A percentile compares a stretch with the other conserved stretches of the same genome.
These are phyloP conservation scores for Eucalyptus sp. DNA, from an alignment of 345 rosid species.

Conservation along the genomic window DNA sequence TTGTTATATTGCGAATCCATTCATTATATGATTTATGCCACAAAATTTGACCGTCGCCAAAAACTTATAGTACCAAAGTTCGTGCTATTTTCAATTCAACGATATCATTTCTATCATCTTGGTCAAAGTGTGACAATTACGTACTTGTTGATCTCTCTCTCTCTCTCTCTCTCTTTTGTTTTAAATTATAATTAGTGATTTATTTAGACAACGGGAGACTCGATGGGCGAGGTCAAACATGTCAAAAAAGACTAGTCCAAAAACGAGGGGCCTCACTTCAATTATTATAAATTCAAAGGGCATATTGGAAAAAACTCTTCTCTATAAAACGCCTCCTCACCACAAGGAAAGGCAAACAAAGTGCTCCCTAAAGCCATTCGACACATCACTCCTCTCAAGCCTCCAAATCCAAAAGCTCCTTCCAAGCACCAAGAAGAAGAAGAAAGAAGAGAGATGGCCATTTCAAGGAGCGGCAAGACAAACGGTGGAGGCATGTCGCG, in stretches of 20 bases:
- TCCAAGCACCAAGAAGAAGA: background rate
- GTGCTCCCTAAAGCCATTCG: background rate
- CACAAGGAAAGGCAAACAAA: background rate
- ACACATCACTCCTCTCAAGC: background rate
- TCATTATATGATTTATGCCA: background rate
- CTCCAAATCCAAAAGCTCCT: background rate
- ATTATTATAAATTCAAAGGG: background rate
- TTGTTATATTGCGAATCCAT: background rate
- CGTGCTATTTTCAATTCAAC: background rate
- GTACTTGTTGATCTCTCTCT: background rate
- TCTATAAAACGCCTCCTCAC: background rate
- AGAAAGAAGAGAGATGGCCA: conserved; percentile 13
- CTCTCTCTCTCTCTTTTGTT: rapidly evolving
- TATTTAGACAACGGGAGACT: background rate
- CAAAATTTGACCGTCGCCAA: background rate
- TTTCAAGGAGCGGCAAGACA: conserved; percentile 6
- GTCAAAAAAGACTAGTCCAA: background rate
- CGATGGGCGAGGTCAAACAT: background rate
- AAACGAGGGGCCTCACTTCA: background rate
- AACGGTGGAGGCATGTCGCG: conserved; percentile 11
- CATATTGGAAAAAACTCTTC: background rate
- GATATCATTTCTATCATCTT: background rate
- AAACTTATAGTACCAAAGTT: background rate
- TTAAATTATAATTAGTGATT: background rate
- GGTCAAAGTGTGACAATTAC: background rate